Percentiles rank a stretch among this genome's conserved stretches.
Evolutionary conservation across 495 filamentous ascomycete genomes (phyloP).

Genomic region (Penicillium verhagenii): DNA sequence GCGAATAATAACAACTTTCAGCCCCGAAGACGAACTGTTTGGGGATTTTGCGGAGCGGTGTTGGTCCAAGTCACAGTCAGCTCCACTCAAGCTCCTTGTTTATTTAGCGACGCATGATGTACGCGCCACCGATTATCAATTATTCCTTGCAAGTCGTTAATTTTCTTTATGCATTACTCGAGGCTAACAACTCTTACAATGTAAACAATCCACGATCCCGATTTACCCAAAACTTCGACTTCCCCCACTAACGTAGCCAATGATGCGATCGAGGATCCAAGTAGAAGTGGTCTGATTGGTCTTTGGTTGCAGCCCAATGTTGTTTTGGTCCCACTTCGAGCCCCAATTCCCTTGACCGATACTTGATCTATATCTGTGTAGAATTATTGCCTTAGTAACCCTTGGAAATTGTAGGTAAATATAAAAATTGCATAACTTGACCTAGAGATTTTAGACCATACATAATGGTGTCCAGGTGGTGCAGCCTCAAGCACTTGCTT

Average conservation of each 20-base stretch:
- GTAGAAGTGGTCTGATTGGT: conserved; percentile 11
- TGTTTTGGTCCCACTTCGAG: conserved; percentile 14
- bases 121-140: conserved; percentile 1
- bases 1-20: background rate
- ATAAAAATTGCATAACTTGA: no score
- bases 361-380: conserved; percentile 4
- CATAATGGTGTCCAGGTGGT: no score
- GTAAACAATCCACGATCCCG: background rate
- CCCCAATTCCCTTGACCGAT: conserved; percentile 11
- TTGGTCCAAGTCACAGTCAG: conserved; percentile 22
- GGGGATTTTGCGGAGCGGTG: conserved; percentile 23
- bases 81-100: conserved; percentile 33
- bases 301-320: conserved; percentile 7
- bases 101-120: conserved; percentile 12
- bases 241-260: background rate
- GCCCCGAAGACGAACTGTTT: background rate
- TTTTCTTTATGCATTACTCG: no score
- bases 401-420: no score
- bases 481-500: no score
- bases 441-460: no score
- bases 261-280: background rate
- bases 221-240: background rate
- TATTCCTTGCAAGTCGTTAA: no score
- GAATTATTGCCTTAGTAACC: no score
- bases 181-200: no score